phyloP scores from a whole-genome alignment of 139 green algal species.

The Zygnema circumcarinatum region DNA sequence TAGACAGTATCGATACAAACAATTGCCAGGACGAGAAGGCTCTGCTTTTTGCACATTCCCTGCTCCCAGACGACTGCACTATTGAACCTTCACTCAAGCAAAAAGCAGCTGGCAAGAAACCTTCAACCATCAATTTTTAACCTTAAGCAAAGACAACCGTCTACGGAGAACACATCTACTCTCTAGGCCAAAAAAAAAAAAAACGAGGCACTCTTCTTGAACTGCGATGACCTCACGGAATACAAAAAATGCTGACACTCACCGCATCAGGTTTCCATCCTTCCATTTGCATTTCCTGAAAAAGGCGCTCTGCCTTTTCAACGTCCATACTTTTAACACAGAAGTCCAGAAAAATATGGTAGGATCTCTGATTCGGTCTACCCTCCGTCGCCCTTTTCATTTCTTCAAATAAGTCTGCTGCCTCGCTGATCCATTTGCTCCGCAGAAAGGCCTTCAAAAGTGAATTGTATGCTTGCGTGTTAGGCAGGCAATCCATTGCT shows the following conservation, averaged over 20 bases:
- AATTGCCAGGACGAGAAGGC: too few species aligned
- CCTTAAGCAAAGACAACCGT: too few species aligned
- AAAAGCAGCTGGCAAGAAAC: too few species aligned
- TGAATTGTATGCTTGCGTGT: background rate
- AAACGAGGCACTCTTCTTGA: too few species aligned
- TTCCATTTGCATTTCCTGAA: background rate
- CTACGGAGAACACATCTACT: too few species aligned
- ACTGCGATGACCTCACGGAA: too few species aligned
- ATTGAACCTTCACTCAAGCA: too few species aligned
- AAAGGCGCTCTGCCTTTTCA: background rate
- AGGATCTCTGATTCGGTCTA: background rate
- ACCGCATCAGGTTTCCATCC: background rate
- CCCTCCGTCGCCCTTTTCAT: background rate
- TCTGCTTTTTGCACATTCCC: too few species aligned
- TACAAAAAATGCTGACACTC: background rate
- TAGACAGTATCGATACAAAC: too few species aligned
- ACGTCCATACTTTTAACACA: background rate
- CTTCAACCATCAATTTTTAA: too few species aligned
- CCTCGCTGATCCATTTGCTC: background rate
- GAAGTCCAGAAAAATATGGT: background rate
- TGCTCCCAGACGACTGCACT: too few species aligned
- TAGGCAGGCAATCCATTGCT: background rate
- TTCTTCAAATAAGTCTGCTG: background rate
- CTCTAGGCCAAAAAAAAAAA: too few species aligned
- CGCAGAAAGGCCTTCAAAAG: background rate